A percentile compares a stretch with the other conserved stretches of the same genome.
Conservation (phyloP, 176 grass and related monocot genomes). For the Musa itinerans region DNA sequence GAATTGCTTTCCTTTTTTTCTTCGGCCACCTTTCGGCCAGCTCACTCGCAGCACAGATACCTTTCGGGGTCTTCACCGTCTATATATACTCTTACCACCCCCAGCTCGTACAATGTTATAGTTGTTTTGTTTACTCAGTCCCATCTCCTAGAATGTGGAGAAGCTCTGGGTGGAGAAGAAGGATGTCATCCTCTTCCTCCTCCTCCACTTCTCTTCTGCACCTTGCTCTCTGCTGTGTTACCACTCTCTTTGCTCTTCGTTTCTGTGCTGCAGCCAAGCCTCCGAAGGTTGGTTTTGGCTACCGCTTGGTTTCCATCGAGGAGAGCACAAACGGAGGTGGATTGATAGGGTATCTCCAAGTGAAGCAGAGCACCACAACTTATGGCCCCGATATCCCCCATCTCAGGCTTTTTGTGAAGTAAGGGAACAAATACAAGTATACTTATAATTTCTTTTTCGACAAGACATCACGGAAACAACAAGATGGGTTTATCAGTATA, state of each 20-base stretch:
- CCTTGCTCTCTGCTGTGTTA: conserved; percentile 23
- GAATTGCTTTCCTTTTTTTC: no score
- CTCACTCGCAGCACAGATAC: no score
- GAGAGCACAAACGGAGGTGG: conserved; percentile 39
- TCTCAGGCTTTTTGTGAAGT: conserved; percentile 95
- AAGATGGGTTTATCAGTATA: no score
- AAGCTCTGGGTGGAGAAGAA: background rate
- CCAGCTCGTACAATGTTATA: no score
- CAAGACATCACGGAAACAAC: no score
- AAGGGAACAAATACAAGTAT: conserved; percentile 12
- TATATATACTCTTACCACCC: no score
- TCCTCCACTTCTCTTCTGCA: background rate
- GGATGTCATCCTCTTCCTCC: background rate
- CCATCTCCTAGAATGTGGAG: no score
- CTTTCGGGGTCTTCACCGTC: no score
- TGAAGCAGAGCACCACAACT: conserved; percentile 48
- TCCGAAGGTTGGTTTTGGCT: conserved; percentile 43
- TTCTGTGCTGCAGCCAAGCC: conserved; percentile 8
- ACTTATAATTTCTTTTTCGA: no score
- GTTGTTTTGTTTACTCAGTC: no score
- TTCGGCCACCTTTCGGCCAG: no score
- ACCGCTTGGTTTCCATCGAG: conserved; percentile 55
- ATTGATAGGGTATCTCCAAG: conserved; percentile 57
- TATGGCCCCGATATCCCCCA: conserved; percentile 82
- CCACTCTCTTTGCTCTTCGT: conserved; percentile 10